Evolutionary conservation across 2,329 filamentous ascomycete genomes (phyloP), one percentile per base, ranked within the genome.

Genomic region (Colletotrichum destructivum): DNA sequence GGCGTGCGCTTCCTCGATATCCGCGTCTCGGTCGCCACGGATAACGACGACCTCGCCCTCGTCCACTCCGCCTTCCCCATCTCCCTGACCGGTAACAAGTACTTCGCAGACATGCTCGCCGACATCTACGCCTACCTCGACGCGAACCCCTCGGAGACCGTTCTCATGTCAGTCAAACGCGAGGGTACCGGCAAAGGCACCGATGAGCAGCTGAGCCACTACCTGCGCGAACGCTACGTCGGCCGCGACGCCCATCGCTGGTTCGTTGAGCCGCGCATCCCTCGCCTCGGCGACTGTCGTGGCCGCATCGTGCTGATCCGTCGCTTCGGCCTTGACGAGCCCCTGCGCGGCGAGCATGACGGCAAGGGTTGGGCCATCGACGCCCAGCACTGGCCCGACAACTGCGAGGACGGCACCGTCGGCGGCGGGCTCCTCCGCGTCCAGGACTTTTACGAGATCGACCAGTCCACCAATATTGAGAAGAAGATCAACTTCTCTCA

Each of bases 1-100:
- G 96, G 96, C 38, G 93, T 98, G 56, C 94, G 96, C 62, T 98
- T 98, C 86, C 91, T 99, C 75, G 96, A 99, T 80, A 90, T 99
- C 73, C 91, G 96, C 62, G 93, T 98, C 66, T 86, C 83, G 46
- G 85, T 84, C 66, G 83, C 78, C 75, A 74, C 80, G 46, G 85
- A 86, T 73, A 89, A 89, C 74, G 90, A 94, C 79, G 88, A 89
- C 51, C 88, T 98, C 18, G 85, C 91, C 65, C 93, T 99, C 40
- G 96, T 98, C 5, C 96, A 99, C 84, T 91, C 92, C 78, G 94
- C 90, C 31, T 98, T 98, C 80, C 95, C 96, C 67, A 91, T 98
- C 80, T 92, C 93, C 3, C 86, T 99, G 42, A 94, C 92, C 0
- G 94, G 94, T 2, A 89, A 86, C 75, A 97, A 95, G 81, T 93